Evolutionary conservation across 352 stramenopile genomes (phyloP), one percentile per base, ranked within the genome.

Genomic region (Globisporangium splendens): DNA sequence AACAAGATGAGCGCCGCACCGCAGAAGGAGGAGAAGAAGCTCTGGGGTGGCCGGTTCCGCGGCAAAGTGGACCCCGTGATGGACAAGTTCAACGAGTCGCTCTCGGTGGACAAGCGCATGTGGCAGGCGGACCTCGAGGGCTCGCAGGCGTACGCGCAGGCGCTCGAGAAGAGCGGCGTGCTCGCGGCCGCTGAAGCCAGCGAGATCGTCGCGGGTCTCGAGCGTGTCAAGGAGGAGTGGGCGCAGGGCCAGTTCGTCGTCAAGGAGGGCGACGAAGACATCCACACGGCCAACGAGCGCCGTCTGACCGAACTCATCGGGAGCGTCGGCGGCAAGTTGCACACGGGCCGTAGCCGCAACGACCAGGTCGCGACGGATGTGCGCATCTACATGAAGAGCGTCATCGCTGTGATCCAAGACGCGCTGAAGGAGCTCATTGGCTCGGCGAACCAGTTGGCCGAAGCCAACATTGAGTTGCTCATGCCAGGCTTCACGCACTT

Each of bases 41-140:
- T 94, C 28, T 94, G 84, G 84, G 95, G 95, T 66, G 95, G 95
- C 6, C 81, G 95, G 33, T 98, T 98, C 77, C 93, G 92, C 62
- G 92, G 91, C 63, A 95, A 98, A 65, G 95, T 98, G 75, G 96
- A 99, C 68, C 93, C 93, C 7, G 74, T 97, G 43, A 98, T 98
- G 91, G 91, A 97, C 77, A 99, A 99, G 79, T 99, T 99, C 73
- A 99, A 99, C 80, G 96, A 98, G 72, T 98, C 89, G 62, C 87
- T 99, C 41, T 79, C 69, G 13, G 98, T 99, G 57, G 97, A 99
- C 83, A 91, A 98, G 76, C 88, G 94, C 76, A 98, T 99, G 93
- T 98, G 95, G 95, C 70, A 70, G 17, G 93, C 98, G 61, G 97
- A 99, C 72, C 81, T 99, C 65, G 75, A 90, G 55, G 97, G 97